Conservation (phyloP, 805 yeast genomes). For the Yarrowia phangngaensis region DNA sequence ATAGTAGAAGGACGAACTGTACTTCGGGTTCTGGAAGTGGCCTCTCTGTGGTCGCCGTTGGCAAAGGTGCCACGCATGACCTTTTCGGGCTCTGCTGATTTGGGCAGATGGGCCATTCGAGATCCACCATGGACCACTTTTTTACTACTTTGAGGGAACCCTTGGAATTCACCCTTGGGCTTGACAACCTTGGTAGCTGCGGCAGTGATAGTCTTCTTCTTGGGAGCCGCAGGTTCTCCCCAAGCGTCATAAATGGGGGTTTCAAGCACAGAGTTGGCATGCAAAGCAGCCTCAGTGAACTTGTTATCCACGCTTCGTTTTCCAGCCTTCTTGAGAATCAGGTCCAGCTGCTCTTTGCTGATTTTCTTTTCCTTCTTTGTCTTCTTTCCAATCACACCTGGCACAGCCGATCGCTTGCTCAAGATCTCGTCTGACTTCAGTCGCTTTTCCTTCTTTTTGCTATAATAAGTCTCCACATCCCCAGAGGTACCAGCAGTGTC, state of each 20-base stretch:
- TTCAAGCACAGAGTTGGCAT: constrained; percentile 59
- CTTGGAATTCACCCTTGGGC: constrained; percentile 12
- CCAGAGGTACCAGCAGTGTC: constrained; percentile 60
- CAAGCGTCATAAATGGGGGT: constrained; percentile 64
- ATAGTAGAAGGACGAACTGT: constrained; percentile 42
- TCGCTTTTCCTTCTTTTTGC: constrained; percentile 42
- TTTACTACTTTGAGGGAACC: constrained; percentile 6
- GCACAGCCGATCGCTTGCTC: constrained; percentile 70
- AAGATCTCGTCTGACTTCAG: constrained; percentile 68
- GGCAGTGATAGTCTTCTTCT: not conserved
- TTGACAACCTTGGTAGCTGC: not conserved
- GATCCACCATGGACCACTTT: constrained; percentile 7
- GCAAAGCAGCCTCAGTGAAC: constrained; percentile 51
- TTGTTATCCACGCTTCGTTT: constrained; percentile 52
- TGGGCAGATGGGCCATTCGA: constrained; percentile 9
- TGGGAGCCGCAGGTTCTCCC: constrained; percentile 42
- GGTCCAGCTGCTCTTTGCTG: constrained; percentile 56
- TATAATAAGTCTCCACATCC: constrained; percentile 33
- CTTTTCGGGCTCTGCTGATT: not conserved
- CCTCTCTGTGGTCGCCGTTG: constrained; percentile 10
- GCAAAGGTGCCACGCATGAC: constrained; percentile 6
- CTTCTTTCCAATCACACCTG: constrained; percentile 47
- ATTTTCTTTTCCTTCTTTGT: constrained; percentile 46
- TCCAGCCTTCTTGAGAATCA: constrained; percentile 74
- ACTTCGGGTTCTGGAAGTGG: constrained; percentile 29